Base-by-base conservation (phyloP, 2,329 filamentous ascomycete genomes). In the Chaetothyriales sp. region DNA sequence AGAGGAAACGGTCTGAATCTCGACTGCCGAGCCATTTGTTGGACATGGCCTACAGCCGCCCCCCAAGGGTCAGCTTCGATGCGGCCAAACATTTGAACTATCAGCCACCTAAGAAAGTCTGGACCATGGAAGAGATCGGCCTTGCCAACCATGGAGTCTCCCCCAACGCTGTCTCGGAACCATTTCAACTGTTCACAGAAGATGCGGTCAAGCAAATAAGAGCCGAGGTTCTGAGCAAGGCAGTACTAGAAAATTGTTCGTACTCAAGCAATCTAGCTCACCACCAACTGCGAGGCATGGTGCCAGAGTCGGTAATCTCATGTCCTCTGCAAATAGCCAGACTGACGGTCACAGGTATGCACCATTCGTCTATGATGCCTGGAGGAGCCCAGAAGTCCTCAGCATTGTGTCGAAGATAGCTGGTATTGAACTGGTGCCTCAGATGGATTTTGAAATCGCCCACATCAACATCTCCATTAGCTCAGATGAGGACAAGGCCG, bases 161-260 rank as follows among this genome's bases (percentile, higher is more conserved):
- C 1, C 73, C 73, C 1, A 68, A 77, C 40, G 81, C 79, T 2
- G 77, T 79, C 46, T 78, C 79, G 0, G 73, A 81, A 50, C 78
- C 80, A 0, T 83, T 83, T 63, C 70, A 69, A 1, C 71, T 84
- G 13, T 83, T 83, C 64, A 76, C 74, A 5, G 60, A 71, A 18
- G 77, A 80, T 46, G 79, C 80, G 0, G 71, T 83, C 43, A 64
- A 73, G 59, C 70, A 75, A 50, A 82, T 83, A 70, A 70, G 80
- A 50, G 66, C 65, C 1, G 80, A 83, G 63, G 72, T 82, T 22
- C 70, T 81, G 44, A 73, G 72, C 43, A 66, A 73, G 0, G 69
- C 74, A 19, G 77, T 81, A 2, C 67, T 75, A 48, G 65, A 72
- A 2, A 74, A 78, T 46, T 80, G 73, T 63, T 70, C 70, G 48